Percentiles rank a stretch among this genome's conserved stretches.
Evolutionary conservation across 2,329 filamentous ascomycete genomes (phyloP).

Genomic region (Cladophialophora bantiana): DNA sequence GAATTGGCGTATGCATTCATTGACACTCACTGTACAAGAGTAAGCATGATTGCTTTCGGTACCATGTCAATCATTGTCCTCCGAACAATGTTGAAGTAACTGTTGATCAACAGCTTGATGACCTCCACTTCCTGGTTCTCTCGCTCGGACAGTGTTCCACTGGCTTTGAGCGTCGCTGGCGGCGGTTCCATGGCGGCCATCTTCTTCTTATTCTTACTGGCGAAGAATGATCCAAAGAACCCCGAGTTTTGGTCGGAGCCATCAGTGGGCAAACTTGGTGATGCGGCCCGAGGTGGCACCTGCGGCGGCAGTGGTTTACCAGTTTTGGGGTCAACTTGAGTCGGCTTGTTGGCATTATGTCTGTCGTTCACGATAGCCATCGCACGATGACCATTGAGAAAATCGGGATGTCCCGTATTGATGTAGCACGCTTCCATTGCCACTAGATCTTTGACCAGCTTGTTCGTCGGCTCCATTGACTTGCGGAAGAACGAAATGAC

Average conservation of each 20-base stretch:
- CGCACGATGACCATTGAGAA: slow-evolving; percentile 92
- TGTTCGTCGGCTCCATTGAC: slow-evolving; percentile 97
- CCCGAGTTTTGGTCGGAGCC: slow-evolving; percentile 68
- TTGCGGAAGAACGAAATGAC: slow-evolving; percentile 98
- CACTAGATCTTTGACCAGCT: slow-evolving; percentile 91
- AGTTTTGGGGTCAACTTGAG: slow-evolving; percentile 97
- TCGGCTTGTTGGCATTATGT: slow-evolving; percentile 79
- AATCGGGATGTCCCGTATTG: slow-evolving; percentile 98
- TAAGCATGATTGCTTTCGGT: slow-evolving; percentile 98
- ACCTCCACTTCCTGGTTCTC: slow-evolving; percentile 97
- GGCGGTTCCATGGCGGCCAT: slow-evolving; percentile 99
- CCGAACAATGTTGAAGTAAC: slow-evolving; percentile 98
- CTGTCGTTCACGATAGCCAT: slow-evolving; percentile 99
- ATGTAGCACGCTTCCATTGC: slow-evolving; percentile 97
- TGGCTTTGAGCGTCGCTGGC: slow-evolving; percentile 90
- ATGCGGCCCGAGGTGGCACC: slow-evolving; percentile 74
- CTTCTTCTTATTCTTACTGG: slow-evolving; percentile 99
- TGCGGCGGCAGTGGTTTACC: slow-evolving; percentile 83
- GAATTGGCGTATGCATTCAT: neutral
- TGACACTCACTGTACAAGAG: slow-evolving; percentile 81
- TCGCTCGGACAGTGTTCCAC: slow-evolving; percentile 89
- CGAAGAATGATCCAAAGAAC: slow-evolving; percentile 99
- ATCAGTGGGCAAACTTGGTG: slow-evolving; percentile 72
- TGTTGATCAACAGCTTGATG: slow-evolving; percentile 95
- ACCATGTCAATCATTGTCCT: slow-evolving; percentile 99